A percentile compares a stretch with the other conserved stretches of the same genome.
phyloP scores from a whole-genome alignment of 495 filamentous ascomycete species.

The Trichoderma gamsii region DNA sequence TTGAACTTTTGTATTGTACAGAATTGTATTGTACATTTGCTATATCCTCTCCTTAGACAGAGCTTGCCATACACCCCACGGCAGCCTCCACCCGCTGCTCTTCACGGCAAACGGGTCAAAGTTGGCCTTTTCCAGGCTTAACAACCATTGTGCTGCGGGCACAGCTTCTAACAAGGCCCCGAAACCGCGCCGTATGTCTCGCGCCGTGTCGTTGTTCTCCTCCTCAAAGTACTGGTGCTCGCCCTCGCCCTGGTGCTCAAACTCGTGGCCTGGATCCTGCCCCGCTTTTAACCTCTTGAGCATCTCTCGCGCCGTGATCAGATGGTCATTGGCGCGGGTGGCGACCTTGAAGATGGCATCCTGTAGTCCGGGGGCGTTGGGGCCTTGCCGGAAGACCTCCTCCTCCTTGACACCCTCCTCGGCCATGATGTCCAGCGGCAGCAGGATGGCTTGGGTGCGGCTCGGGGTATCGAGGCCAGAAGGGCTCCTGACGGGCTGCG shows the following conservation, averaged over 20 bases:
- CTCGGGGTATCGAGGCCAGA: conserved; percentile 30
- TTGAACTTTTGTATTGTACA: too few relatives aligned
- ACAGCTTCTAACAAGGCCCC: conserved; percentile 73
- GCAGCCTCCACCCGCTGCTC: conserved; percentile 75
- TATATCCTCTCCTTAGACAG: conserved; percentile 35
- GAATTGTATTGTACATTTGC: not conserved
- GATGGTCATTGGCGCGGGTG: conserved; percentile 86
- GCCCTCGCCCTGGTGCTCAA: conserved; percentile 75
- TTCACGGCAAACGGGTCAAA: conserved; percentile 67
- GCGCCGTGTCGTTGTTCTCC: conserved; percentile 22
- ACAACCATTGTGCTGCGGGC: conserved; percentile 71
- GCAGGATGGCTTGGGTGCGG: conserved; percentile 41
- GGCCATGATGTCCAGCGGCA: conserved; percentile 89
- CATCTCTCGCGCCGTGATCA: conserved; percentile 93
- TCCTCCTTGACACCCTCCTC: conserved; percentile 74
- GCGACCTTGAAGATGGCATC: conserved; percentile 91
- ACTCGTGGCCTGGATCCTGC: conserved; percentile 70
- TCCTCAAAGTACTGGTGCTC: conserved; percentile 57
- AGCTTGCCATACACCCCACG: conserved; percentile 77
- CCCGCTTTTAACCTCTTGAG: conserved; percentile 68
- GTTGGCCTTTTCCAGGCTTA: conserved; percentile 66
- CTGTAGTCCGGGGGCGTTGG: conserved; percentile 66
- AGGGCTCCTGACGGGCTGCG: conserved; percentile 45
- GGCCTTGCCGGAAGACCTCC: conserved; percentile 75
- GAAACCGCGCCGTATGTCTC: conserved; percentile 61